Percentiles rank a stretch among this genome's conserved stretches.
Conservation (phyloP, 2,329 filamentous ascomycete species). For the Fusarium sp. region DNA sequence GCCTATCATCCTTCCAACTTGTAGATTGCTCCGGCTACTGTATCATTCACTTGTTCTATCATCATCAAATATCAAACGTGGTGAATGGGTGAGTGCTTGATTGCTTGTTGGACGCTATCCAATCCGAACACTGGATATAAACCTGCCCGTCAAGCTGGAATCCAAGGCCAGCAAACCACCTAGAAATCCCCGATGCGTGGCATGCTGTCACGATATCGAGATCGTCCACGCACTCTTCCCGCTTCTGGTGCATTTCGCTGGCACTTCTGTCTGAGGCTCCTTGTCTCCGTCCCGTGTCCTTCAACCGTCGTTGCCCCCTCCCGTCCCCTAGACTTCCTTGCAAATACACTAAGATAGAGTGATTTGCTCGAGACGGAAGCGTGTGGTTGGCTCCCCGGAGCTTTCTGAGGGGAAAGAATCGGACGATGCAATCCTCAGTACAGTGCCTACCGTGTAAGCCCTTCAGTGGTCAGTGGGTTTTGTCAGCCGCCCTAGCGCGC, state of each 20-base stretch:
- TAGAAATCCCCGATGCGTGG: constrained; percentile 23
- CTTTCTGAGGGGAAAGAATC: constrained; percentile 42
- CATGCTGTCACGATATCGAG: constrained; percentile 17
- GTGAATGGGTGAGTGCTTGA: no score
- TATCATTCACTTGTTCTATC: no score
- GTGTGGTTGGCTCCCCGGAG: constrained; percentile 36
- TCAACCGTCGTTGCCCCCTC: constrained; percentile 16
- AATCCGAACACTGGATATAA: neutral
- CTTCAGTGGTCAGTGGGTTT: constrained; percentile 31
- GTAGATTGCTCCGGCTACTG: constrained; percentile 5
- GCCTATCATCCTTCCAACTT: constrained; percentile 18
- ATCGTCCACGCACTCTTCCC: constrained; percentile 37
- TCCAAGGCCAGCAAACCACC: no score
- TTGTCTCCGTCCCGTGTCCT: constrained; percentile 9
- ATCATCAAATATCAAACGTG: constrained; percentile 9
- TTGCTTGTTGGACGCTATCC: neutral
- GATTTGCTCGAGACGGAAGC: constrained; percentile 3
- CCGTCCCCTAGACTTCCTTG: constrained; percentile 6
- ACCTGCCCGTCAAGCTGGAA: no score
- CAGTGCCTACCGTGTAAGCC: constrained; percentile 40
- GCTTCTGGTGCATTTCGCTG: constrained; percentile 11
- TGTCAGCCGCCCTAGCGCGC: constrained; percentile 39
- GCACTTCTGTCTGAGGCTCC: constrained; percentile 22
- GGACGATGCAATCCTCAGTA: constrained; percentile 46
- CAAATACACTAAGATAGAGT: constrained; percentile 11